Evolutionary conservation across 148 eudicot genomes (phyloP), one percentile per base, ranked within the genome.

Genomic region (Rheum nobile): DNA sequence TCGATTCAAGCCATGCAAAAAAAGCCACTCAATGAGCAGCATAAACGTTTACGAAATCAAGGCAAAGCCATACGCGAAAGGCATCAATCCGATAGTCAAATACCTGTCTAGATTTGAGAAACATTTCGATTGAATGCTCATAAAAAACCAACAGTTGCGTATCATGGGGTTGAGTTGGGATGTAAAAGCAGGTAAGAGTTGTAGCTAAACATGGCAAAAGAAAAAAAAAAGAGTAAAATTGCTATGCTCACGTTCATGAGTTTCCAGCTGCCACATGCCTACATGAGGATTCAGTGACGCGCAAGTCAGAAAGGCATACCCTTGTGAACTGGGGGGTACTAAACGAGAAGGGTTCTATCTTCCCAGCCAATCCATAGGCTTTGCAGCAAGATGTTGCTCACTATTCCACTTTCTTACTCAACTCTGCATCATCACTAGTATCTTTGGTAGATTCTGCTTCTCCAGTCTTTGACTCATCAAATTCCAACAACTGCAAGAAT

Each of bases 401-500:
- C 59, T 48, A 72, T 72, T 72, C 75, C 32, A 72, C 75, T 48
- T 72, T 72, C 75, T 72, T 72, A 48, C 75, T 72, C 55, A 55
- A 37, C 67, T 52, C 54, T 42, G 75, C 67, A 50, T 73, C 67
- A 46, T 85, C 82, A 11, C 71, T 63, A 13, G 39, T 84, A 2
- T 85, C 85, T 69, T 82, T 80, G 22, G 86, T 10, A 0, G 75
- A 48, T n/a, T 75, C 48, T 21, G 63, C 84, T 11, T 21, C 75
- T 6, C 76, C 77, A 43, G 83, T 72, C 82, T 91, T 91, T 1
- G 97, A 83, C 82, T 94, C 98, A 11, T 95, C 93, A 67, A 91
- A 95, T 67, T 81, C 98, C 89, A 95, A 74, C 80, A 95, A 75
- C 98, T 95, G 91, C 88, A 78, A 16, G 71, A 19, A 46, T 71